phyloP scores from a whole-genome alignment of 2,329 filamentous ascomycete species.

The Emergomyces pasteurianus region DNA sequence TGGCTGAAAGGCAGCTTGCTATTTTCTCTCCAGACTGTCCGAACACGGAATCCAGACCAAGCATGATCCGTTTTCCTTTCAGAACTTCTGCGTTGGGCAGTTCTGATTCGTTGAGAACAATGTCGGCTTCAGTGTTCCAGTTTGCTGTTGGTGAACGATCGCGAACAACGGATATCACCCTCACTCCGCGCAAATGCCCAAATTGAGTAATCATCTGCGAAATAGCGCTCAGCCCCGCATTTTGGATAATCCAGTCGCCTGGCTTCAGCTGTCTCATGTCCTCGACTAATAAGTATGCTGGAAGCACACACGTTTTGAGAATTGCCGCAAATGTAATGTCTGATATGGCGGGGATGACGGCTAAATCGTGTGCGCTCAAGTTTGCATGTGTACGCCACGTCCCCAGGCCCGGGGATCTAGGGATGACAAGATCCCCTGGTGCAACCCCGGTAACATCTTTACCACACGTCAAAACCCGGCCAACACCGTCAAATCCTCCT shows the following conservation, averaged over 20 bases:
- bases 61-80: conserved; percentile 4
- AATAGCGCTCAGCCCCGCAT: conserved; percentile 11
- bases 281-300: conserved; percentile 16
- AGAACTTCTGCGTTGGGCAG: conserved; percentile 1
- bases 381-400: not conserved
- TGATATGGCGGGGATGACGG: not conserved
- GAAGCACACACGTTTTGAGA: conserved; percentile 7
- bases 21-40: conserved; percentile 9
- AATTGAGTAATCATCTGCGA: conserved; percentile 15
- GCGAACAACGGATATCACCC: conserved; percentile 11
- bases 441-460: conserved; percentile 11
- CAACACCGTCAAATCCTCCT: conserved; percentile 15
- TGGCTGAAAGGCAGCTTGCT: conserved; percentile 7
- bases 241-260: conserved; percentile 17
- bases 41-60: conserved; percentile 13
- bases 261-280: conserved; percentile 11
- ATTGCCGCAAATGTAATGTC: not conserved
- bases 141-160: conserved; percentile 6
- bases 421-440: not conserved
- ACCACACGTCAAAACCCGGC: conserved; percentile 3
- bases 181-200: conserved; percentile 8
- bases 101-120: conserved; percentile 10
- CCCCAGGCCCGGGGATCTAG: not conserved
- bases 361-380: not conserved
- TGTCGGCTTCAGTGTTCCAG: conserved; percentile 2